Evolutionary conservation across 768 basidiomycete species (phyloP).

Genomic region (Russula foetens): DNA sequence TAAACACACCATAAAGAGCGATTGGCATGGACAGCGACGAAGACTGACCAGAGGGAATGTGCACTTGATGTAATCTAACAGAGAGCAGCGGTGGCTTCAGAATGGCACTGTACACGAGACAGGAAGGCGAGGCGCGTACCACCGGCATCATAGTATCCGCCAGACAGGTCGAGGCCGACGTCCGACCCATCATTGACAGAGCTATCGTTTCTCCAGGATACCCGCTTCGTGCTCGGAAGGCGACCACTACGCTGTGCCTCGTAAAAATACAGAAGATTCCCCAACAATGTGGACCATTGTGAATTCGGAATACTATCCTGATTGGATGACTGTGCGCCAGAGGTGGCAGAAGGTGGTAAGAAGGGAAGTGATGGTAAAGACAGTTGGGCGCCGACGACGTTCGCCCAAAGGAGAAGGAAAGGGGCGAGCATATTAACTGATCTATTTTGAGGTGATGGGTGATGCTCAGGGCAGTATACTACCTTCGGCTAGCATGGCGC

Average conservation of each 20-base stretch:
- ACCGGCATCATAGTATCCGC: slow-evolving; percentile 93
- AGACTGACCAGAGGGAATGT: slow-evolving; percentile 69
- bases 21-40: background rate
- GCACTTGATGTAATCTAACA: slow-evolving; percentile 76
- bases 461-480: too few relatives aligned
- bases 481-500: background rate
- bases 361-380: slow-evolving; percentile 57
- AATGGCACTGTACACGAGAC: background rate
- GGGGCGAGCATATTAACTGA: background rate
- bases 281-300: slow-evolving; percentile 79
- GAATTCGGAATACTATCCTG: slow-evolving; percentile 43
- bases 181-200: slow-evolving; percentile 69
- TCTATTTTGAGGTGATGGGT: too few relatives aligned
- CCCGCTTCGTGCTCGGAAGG: slow-evolving; percentile 59
- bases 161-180: slow-evolving; percentile 63
- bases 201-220: slow-evolving; percentile 83
- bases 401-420: slow-evolving; percentile 18
- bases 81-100: background rate
- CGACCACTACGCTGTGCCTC: slow-evolving; percentile 84
- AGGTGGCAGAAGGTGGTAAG: slow-evolving; percentile 50
- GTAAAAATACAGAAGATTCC: slow-evolving; percentile 80
- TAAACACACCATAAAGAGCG: slow-evolving; percentile 24
- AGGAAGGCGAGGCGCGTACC: slow-evolving; percentile 35
- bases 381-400: slow-evolving; percentile 43
- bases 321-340: slow-evolving; percentile 43